phyloP scores from a whole-genome alignment of 2,329 filamentous ascomycete genomes.

The Podosphaera xanthii region DNA sequence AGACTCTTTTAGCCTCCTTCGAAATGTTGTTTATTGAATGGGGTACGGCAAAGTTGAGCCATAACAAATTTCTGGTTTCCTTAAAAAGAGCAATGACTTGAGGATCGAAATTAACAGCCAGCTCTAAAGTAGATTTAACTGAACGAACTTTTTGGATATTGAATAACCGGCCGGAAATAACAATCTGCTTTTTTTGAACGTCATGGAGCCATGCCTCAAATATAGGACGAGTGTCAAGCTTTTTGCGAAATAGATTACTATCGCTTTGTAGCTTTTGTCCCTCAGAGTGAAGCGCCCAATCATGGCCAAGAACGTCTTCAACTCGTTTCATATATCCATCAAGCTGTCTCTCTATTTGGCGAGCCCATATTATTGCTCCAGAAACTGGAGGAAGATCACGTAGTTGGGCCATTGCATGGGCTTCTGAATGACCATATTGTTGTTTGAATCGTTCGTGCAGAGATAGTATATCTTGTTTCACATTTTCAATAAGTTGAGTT shows the following conservation, averaged over 20 bases:
- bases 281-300: slow-evolving; percentile 86
- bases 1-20: slow-evolving; percentile 96
- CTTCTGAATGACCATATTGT: slow-evolving; percentile 94
- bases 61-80: slow-evolving; percentile 84
- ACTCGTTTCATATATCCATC: slow-evolving; percentile 97
- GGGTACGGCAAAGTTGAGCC: slow-evolving; percentile 85
- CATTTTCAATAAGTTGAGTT: slow-evolving; percentile 90
- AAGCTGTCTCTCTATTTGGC: slow-evolving; percentile 88
- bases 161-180: slow-evolving; percentile 81
- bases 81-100: slow-evolving; percentile 98
- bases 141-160: slow-evolving; percentile 71
- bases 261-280: slow-evolving; percentile 85
- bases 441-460: slow-evolving; percentile 96
- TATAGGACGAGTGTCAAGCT: slow-evolving; percentile 79
- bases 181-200: slow-evolving; percentile 68
- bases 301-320: slow-evolving; percentile 85
- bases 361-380: slow-evolving; percentile 91
- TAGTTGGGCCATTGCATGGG: slow-evolving; percentile 92
- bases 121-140: slow-evolving; percentile 70
- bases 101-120: slow-evolving; percentile 87
- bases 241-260: slow-evolving; percentile 83
- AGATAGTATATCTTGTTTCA: slow-evolving; percentile 82
- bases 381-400: slow-evolving; percentile 90
- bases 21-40: slow-evolving; percentile 89
- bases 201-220: slow-evolving; percentile 92